A percentile compares a stretch with the other conserved stretches of the same genome.
These are phyloP conservation scores for Aureobasidium sp. DNA, from an alignment of 2,329 filamentous ascomycete species.

Conservation along the genomic window DNA sequence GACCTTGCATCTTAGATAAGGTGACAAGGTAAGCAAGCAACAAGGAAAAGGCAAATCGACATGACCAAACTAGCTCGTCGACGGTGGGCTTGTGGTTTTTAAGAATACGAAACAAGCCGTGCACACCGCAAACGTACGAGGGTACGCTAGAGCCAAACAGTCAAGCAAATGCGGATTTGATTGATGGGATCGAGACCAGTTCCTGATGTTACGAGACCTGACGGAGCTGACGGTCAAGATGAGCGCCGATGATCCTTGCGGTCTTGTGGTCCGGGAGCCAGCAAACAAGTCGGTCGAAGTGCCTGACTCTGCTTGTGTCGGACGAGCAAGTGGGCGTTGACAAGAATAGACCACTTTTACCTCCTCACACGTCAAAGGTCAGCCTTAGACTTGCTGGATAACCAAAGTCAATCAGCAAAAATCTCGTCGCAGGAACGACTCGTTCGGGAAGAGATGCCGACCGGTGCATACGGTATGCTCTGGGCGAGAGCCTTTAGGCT, in stretches of 20 bases:
- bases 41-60: conserved; percentile 6
- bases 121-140: conserved; percentile 2
- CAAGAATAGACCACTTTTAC: background rate
- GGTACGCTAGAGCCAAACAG: conserved; percentile 5
- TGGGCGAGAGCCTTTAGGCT: background rate
- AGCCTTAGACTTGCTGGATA: background rate
- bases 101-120: conserved; percentile 10
- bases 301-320: background rate
- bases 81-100: conserved; percentile 4
- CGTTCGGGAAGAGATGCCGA: no score
- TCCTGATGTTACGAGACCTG: background rate
- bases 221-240: background rate
- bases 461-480: background rate
- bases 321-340: background rate
- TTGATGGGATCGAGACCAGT: conserved; percentile 2
- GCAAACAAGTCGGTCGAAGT: background rate
- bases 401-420: background rate
- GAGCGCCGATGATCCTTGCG: background rate
- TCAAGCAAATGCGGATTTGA: background rate
- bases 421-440: background rate
- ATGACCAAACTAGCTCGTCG: background rate
- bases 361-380: background rate
- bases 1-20: conserved; percentile 11
- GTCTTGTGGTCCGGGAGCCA: background rate
- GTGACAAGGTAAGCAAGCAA: conserved; percentile 8